Conservation (phyloP, 768 basidiomycete genomes). For the Termitomyces sp. region DNA sequence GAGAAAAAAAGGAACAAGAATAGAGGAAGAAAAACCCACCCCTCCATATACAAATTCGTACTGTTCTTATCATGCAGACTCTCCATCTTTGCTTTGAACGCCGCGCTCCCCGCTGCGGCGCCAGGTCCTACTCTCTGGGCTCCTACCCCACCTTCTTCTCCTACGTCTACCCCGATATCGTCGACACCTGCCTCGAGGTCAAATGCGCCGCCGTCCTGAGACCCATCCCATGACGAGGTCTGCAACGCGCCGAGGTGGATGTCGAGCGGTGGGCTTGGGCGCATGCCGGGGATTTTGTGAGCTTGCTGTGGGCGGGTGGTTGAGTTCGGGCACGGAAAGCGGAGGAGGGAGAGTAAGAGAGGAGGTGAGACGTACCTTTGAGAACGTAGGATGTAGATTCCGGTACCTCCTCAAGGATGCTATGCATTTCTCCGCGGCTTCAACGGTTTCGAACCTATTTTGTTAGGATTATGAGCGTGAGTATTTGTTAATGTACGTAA, state of each 20-base stretch:
- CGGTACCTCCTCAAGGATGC: slow-evolving; percentile 61
- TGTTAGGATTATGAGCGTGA: neutral
- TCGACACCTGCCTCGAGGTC: neutral
- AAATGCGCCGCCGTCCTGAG: neutral
- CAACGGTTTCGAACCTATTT: slow-evolving; percentile 57
- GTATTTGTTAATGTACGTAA: neutral
- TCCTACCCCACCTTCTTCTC: slow-evolving; percentile 2
- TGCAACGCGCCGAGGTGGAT: neutral
- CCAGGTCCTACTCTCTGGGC: neutral
- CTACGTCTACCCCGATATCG: neutral
- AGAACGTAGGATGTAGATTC: slow-evolving; percentile 82
- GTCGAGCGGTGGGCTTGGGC: slow-evolving; percentile 2
- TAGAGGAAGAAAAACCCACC: slow-evolving; percentile 25
- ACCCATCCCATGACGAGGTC: slow-evolving; percentile 17
- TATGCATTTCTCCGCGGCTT: slow-evolving; percentile 72
- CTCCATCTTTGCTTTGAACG: slow-evolving; percentile 81
- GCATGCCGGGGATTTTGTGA: slow-evolving; percentile 78
- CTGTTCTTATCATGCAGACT: slow-evolving; percentile 57
- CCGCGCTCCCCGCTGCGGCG: slow-evolving; percentile 23
- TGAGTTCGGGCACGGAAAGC: neutral
- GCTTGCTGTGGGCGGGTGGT: slow-evolving; percentile 32
- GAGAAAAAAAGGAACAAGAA: neutral
- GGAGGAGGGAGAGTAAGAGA: neutral
- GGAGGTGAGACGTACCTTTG: slow-evolving; percentile 50
- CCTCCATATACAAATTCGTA: slow-evolving; percentile 81